Percentiles rank a stretch among this genome's conserved stretches.
Conservation (phyloP, 2,329 filamentous ascomycete genomes). For the Saccharata proteae region DNA sequence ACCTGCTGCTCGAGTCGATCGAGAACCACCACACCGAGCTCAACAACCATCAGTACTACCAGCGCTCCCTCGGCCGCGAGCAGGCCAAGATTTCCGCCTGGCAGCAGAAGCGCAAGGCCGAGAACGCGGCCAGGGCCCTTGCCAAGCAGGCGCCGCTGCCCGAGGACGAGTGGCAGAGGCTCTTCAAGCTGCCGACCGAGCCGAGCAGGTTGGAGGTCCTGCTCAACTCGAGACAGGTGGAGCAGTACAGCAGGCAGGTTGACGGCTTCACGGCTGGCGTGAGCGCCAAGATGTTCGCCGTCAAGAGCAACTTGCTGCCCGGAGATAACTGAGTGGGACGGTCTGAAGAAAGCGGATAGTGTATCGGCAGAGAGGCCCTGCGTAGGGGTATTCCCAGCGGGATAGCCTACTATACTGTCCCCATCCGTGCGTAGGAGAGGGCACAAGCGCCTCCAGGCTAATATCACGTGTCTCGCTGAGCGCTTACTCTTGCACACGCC, state of each 20-base stretch:
- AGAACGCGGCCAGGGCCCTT: conserved; percentile 73
- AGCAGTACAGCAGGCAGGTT: conserved; percentile 95
- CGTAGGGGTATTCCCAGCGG: too few species aligned
- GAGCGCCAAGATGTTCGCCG: conserved; percentile 95
- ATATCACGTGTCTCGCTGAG: too few species aligned
- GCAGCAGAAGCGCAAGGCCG: conserved; percentile 92
- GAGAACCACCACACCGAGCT: conserved; percentile 97
- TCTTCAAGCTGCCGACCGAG: conserved; percentile 96
- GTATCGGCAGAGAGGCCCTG: too few species aligned
- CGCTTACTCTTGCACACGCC: too few species aligned
- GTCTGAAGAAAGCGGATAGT: too few species aligned
- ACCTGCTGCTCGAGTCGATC: conserved; percentile 90
- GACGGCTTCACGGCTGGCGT: conserved; percentile 90
- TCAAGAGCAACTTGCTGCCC: conserved; percentile 57
- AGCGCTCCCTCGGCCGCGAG: conserved; percentile 83
- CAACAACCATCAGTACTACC: conserved; percentile 98
- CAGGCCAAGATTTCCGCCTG: conserved; percentile 93
- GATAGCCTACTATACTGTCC: too few species aligned
- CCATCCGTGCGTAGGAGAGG: too few species aligned
- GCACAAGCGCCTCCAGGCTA: too few species aligned
- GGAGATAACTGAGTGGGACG: conserved; percentile 33
- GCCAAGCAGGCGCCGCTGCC: conserved; percentile 83
- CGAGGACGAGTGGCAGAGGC: conserved; percentile 94
- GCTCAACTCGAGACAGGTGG: conserved; percentile 89
- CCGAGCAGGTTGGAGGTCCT: conserved; percentile 87